phyloP scores from a whole-genome alignment of 106 monocot genomes.

The Dendrobium huoshanense region DNA sequence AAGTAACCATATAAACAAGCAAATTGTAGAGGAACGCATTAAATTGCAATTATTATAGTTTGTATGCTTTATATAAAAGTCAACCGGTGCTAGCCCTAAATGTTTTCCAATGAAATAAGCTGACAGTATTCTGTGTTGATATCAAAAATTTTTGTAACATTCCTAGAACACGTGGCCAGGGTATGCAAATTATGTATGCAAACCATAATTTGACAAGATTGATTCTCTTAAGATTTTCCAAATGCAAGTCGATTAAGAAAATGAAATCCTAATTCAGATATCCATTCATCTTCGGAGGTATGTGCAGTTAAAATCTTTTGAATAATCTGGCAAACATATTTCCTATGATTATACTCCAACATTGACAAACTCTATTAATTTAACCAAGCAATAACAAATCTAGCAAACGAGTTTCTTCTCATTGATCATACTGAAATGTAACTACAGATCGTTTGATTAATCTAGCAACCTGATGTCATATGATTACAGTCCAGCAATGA shows the following conservation, averaged over 20 bases:
- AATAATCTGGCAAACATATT: background rate
- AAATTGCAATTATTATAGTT: background rate
- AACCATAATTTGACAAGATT: background rate
- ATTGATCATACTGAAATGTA: background rate
- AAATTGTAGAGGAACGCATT: background rate
- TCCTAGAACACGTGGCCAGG: background rate
- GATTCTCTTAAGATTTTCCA: background rate
- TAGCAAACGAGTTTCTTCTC: background rate
- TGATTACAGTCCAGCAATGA: background rate
- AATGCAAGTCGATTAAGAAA: background rate
- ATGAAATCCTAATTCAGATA: background rate
- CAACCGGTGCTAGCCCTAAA: background rate
- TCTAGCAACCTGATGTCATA: background rate
- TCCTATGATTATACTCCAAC: background rate
- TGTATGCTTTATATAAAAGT: background rate
- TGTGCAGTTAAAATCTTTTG: background rate
- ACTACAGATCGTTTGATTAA: background rate
- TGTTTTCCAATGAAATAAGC: background rate
- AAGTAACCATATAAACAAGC: background rate
- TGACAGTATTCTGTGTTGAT: background rate
- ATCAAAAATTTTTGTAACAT: background rate
- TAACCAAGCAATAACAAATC: background rate
- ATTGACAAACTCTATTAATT: background rate
- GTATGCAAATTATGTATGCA: background rate
- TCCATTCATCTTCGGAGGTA: background rate